Evolutionary conservation across 2,329 filamentous ascomycete genomes (phyloP).

Genomic region (Drechslera avenae): DNA sequence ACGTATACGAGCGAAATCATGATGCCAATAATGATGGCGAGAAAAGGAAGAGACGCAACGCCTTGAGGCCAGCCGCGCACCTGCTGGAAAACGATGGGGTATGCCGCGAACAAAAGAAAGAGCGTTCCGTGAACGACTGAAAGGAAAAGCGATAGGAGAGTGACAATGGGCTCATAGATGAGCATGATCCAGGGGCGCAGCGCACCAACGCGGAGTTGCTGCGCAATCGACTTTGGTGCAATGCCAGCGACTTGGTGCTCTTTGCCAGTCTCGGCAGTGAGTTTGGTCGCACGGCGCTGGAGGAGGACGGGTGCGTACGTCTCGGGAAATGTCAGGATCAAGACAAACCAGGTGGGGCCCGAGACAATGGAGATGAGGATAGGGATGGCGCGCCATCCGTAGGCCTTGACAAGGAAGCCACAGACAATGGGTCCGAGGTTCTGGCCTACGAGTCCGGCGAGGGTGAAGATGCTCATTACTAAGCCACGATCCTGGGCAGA

Average conservation of each 20-base stretch:
- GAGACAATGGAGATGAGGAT: slow-evolving; percentile 62
- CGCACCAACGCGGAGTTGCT: slow-evolving; percentile 26
- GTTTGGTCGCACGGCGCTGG: slow-evolving; percentile 62
- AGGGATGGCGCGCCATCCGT: slow-evolving; percentile 36
- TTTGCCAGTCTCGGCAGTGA: slow-evolving; percentile 65
- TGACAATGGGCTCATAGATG: slow-evolving; percentile 28
- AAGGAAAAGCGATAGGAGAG: slow-evolving; percentile 28
- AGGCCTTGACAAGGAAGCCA: slow-evolving; percentile 16
- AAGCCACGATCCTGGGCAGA: slow-evolving; percentile 49
- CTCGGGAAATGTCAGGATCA: slow-evolving; percentile 56
- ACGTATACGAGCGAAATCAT: slow-evolving; percentile 30
- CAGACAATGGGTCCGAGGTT: slow-evolving; percentile 52
- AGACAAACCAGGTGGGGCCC: slow-evolving; percentile 43
- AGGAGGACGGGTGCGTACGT: slow-evolving; percentile 66
- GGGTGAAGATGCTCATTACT: slow-evolving; percentile 52
- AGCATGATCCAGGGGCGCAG: slow-evolving; percentile 27
- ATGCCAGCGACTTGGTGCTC: slow-evolving; percentile 54
- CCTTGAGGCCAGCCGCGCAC: slow-evolving; percentile 43
- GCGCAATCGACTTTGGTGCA: slow-evolving; percentile 5
- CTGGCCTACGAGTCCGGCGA: slow-evolving; percentile 56
- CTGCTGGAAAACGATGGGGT: slow-evolving; percentile 52
- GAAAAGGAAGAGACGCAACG: slow-evolving; percentile 46
- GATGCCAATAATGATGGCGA: slow-evolving; percentile 25
- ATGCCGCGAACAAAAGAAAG: slow-evolving; percentile 57
- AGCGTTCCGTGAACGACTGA: slow-evolving; percentile 50